Evolutionary conservation across 495 filamentous ascomycete genomes (phyloP), one percentile per base, ranked within the genome.

Genomic region (Sabuloglossum arenarium): DNA sequence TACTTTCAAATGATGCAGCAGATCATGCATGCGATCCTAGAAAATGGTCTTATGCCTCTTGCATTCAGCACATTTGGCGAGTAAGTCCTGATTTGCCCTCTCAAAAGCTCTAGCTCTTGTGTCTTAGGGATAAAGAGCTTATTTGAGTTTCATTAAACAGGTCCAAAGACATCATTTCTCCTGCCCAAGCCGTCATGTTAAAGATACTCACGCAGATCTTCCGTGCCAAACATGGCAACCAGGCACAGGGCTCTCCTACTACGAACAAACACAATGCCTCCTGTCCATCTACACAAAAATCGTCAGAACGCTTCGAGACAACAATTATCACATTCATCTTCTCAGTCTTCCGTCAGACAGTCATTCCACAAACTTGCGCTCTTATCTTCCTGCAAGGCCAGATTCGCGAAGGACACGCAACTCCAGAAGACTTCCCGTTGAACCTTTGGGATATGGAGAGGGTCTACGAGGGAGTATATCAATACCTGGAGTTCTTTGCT

Each of bases 371-470:
- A 60, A 93, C 86, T 10, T 85, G 85, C 58, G 87, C 86, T n/a
- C 70, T 96, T 32, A 91, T 96, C 68, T 86, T 88, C 61, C 76
- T 93, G 14, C 89, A 96, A 69, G 84, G 84, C n/a, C 81, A 93
- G 61, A 91, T 94, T 54, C 80, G 85, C 24, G 71, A 71, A n/a
- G 76, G 75, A 45, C 67, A 71, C 54, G 79, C 79, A 8, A 67
- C 78, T 21, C 79, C 82, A 0, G 79, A 85, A 59, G 88, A 94
- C 65, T 96, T 94, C 63, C 89, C 89, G 3, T 79, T 94, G 42
- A 91, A 96, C 61, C 76, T 89, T 30, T 96, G 89, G 89, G 89
- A 96, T 63, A 91, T 96, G 81, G 89, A 96, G 64, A 79, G 89
- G 19, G 88, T 84, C 46, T 84, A 84, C 61, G 80, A 96, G 62